Percentiles rank a stretch among this genome's conserved stretches.
phyloP scores from a whole-genome alignment of 192 early-diverging fungal species.

The Physocladia obscura region DNA sequence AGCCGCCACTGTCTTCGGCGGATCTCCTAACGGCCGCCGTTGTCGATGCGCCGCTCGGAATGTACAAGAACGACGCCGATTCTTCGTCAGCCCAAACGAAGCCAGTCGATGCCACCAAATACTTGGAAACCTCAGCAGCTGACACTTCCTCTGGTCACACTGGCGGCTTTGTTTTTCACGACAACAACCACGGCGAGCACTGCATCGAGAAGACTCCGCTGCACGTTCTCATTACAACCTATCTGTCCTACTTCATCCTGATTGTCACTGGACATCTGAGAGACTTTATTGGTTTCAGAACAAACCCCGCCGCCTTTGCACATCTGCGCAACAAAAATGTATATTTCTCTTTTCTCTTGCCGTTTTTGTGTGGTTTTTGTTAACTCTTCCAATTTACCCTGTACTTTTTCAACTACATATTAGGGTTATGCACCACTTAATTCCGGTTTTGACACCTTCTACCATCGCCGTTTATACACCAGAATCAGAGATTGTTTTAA shows the following conservation, averaged over 20 bases:
- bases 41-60: slow-evolving; percentile 21
- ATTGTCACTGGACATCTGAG: slow-evolving; percentile 90
- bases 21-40: slow-evolving; percentile 33
- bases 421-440: slow-evolving; percentile 91
- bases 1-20: slow-evolving; percentile 35
- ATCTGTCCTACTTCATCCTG: slow-evolving; percentile 90
- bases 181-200: slow-evolving; percentile 20
- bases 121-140: neutral
- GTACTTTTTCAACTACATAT: no score
- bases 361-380: neutral
- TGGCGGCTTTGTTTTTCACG: slow-evolving; percentile 10
- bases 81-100: neutral
- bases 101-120: neutral
- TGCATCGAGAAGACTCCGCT: slow-evolving; percentile 72
- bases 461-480: slow-evolving; percentile 82
- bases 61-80: slow-evolving; percentile 6
- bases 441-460: slow-evolving; percentile 96
- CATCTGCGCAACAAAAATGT: slow-evolving; percentile 56
- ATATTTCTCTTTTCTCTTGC: neutral
- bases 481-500: slow-evolving; percentile 93
- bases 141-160: neutral
- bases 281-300: slow-evolving; percentile 86
- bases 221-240: slow-evolving; percentile 86
- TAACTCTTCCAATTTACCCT: neutral
- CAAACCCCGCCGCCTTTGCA: slow-evolving; percentile 68